Evolutionary conservation across 192 early-diverging fungal genomes (phyloP).

Genomic region (Backusella morwellensis): DNA sequence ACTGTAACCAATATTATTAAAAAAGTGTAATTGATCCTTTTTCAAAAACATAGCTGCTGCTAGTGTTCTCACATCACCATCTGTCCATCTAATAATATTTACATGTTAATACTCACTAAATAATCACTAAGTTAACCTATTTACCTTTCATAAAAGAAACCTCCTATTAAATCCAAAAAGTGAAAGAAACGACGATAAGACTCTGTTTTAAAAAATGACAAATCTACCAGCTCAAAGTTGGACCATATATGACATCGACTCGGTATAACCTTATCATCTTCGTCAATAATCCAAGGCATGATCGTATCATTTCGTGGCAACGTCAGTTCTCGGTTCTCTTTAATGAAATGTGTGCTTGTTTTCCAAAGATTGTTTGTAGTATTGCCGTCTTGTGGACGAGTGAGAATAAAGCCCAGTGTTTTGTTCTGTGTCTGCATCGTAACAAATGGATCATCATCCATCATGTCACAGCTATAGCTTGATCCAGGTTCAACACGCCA

Average conservation of each 20-base stretch:
- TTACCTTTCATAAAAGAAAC: slow-evolving; percentile 85
- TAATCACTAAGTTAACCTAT: not conserved
- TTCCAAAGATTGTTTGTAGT: slow-evolving; percentile 76
- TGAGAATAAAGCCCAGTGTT: slow-evolving; percentile 52
- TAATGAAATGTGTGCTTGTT: slow-evolving; percentile 47
- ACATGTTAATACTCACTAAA: not conserved
- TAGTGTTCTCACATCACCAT: slow-evolving; percentile 69
- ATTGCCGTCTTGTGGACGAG: slow-evolving; percentile 50
- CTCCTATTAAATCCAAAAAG: slow-evolving; percentile 71
- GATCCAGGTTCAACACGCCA: slow-evolving; percentile 83
- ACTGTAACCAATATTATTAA: slow-evolving; percentile 69
- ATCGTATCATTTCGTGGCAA: slow-evolving; percentile 32
- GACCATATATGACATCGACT: slow-evolving; percentile 74
- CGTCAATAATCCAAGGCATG: slow-evolving; percentile 50
- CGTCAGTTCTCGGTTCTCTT: slow-evolving; percentile 42
- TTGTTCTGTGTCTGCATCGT: slow-evolving; percentile 68
- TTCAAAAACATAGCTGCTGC: slow-evolving; percentile 62
- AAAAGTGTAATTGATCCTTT: slow-evolving; percentile 66
- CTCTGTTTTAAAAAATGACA: slow-evolving; percentile 64
- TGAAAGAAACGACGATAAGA: slow-evolving; percentile 69
- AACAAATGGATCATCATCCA: slow-evolving; percentile 75
- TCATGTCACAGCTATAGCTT: slow-evolving; percentile 72
- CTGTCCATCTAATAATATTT: slow-evolving; percentile 52
- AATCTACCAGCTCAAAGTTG: slow-evolving; percentile 82
- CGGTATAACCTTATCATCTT: slow-evolving; percentile 44